phyloP scores from a whole-genome alignment of 495 filamentous ascomycete genomes.

The Lindgomyces ingoldianus region DNA sequence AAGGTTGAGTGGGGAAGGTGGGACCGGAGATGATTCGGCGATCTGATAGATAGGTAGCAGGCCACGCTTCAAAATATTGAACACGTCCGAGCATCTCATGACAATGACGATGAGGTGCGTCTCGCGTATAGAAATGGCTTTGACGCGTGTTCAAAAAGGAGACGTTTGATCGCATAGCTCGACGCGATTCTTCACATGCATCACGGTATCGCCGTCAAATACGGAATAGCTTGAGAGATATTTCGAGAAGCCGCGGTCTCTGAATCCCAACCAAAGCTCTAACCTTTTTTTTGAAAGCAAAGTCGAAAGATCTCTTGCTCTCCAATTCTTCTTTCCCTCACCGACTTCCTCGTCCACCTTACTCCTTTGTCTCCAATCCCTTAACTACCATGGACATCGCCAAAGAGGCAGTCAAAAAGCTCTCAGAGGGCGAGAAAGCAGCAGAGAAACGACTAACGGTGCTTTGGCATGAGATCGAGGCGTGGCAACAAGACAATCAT shows the following conservation, averaged over 20 bases:
- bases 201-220: background rate
- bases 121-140: background rate
- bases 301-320: too few species aligned
- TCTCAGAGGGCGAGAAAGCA: slow-evolving; percentile 32
- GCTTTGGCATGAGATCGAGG: slow-evolving; percentile 64
- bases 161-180: background rate
- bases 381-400: slow-evolving; percentile 33
- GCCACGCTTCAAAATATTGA: background rate
- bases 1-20: background rate
- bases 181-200: background rate
- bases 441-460: slow-evolving; percentile 43
- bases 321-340: too few species aligned
- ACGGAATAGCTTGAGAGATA: background rate
- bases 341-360: background rate
- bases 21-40: slow-evolving; percentile 17
- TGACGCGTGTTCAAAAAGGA: background rate
- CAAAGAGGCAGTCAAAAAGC: slow-evolving; percentile 19
- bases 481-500: slow-evolving; percentile 76
- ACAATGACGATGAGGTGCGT: too few species aligned
- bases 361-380: background rate
- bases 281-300: too few species aligned
- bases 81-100: background rate
- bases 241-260: background rate
- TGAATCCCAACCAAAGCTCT: background rate
- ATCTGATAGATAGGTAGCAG: background rate